phyloP scores from a whole-genome alignment of 257 asterid genomes.

The Lycium ferocissimum region DNA sequence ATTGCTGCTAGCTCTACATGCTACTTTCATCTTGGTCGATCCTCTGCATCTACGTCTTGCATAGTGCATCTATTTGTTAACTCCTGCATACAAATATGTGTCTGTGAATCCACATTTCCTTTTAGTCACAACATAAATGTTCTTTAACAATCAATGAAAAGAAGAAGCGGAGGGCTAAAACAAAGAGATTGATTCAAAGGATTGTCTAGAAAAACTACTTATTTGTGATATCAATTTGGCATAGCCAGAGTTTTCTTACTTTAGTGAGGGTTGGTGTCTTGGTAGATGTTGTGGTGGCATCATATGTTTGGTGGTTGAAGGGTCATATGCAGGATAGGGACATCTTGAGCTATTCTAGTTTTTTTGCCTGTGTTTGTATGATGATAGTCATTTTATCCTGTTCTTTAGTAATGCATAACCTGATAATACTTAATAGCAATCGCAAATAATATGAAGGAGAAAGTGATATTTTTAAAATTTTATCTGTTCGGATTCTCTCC shows the following conservation, averaged over 20 bases:
- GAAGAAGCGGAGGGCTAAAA: neutral
- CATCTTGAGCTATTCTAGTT: neutral
- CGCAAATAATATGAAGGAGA: neutral
- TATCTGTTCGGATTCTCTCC: neutral
- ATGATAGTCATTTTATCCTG: neutral
- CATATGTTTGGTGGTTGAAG: neutral
- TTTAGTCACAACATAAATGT: neutral
- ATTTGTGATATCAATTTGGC: conserved; percentile 11
- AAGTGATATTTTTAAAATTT: neutral
- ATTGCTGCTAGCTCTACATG: neutral
- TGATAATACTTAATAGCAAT: neutral
- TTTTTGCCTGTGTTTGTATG: conserved; percentile 10
- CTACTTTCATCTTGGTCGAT: neutral
- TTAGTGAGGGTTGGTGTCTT: neutral
- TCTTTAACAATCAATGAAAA: neutral
- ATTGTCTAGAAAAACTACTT: neutral
- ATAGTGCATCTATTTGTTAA: neutral
- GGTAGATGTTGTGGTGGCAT: conserved; percentile 19
- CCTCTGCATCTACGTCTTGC: neutral
- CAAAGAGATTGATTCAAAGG: neutral
- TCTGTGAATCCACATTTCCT: neutral
- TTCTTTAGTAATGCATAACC: neutral
- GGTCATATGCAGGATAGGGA: neutral
- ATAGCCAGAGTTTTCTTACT: neutral
- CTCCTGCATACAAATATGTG: neutral